Evolutionary conservation across 768 basidiomycete genomes (phyloP).

Genomic region (Boletus rubropictus): DNA sequence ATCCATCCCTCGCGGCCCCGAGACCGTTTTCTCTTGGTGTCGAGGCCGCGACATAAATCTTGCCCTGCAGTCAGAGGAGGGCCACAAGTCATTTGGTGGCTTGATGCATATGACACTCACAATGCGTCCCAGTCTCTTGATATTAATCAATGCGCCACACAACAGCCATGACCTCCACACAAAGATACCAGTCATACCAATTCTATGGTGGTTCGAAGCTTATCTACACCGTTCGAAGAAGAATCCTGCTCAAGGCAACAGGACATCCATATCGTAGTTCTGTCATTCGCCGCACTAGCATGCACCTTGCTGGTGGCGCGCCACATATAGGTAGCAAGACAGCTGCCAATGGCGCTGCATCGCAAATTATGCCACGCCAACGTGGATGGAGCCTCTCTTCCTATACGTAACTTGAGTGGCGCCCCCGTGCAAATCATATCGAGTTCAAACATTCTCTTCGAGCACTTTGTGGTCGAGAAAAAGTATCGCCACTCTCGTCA

Average conservation of each 20-base stretch:
- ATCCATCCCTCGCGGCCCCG: slow-evolving; percentile 12
- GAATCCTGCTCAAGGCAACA: background rate
- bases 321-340: slow-evolving; percentile 4
- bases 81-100: slow-evolving; percentile 27
- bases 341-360: background rate
- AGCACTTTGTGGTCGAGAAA: slow-evolving; percentile 8
- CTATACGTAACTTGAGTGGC: slow-evolving; percentile 21
- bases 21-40: background rate
- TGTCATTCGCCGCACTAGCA: too few relatives aligned
- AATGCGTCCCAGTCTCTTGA: background rate
- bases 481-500: slow-evolving; percentile 14
- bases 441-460: background rate
- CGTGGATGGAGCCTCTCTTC: slow-evolving; percentile 3
- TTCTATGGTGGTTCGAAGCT: background rate
- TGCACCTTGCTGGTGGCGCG: slow-evolving; percentile 17
- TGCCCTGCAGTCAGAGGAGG: background rate
- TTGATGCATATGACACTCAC: slow-evolving; percentile 21
- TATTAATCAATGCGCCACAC: slow-evolving; percentile 23
- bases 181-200: background rate
- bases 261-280: slow-evolving; percentile 1
- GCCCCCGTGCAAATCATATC: slow-evolving; percentile 2
- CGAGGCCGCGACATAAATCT: too few relatives aligned
- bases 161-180: too few relatives aligned
- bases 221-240: slow-evolving; percentile 8
- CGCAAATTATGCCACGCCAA: slow-evolving; percentile 8